A percentile compares a stretch with the other conserved stretches of the same genome.
phyloP scores from a whole-genome alignment of 768 basidiomycete genomes.

The Suillus discolor region DNA sequence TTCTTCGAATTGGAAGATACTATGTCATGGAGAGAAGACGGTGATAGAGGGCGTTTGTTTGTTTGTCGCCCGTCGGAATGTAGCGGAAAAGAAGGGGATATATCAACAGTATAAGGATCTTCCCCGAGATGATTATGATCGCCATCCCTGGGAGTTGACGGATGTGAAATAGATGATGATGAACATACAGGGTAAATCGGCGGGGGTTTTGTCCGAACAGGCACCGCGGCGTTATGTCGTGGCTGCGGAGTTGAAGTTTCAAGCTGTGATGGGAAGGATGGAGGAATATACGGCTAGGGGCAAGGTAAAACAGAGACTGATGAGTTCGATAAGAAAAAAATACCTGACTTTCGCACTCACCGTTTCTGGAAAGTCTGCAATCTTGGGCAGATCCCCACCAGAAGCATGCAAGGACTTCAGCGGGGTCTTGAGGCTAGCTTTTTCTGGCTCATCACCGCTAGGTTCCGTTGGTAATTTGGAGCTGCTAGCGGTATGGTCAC shows the following conservation, averaged over 20 bases:
- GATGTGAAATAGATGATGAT: constrained; percentile 28
- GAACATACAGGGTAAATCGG: constrained; percentile 36
- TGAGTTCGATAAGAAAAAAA: constrained; percentile 18
- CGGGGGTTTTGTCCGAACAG: constrained; percentile 43
- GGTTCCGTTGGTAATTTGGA: constrained; percentile 16
- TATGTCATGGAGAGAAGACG: constrained; percentile 30
- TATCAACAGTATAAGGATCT: constrained; percentile 15
- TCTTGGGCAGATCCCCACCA: constrained; percentile 23
- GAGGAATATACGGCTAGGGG: constrained; percentile 49
- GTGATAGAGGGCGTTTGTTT: constrained; percentile 32
- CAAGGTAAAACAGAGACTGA: constrained; percentile 5
- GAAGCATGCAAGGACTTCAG: constrained; percentile 9
- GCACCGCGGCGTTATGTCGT: constrained; percentile 15
- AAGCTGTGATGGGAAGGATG: constrained; percentile 56
- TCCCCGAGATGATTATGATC: constrained; percentile 12
- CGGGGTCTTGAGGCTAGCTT: constrained; percentile 4
- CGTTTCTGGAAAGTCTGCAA: constrained; percentile 39
- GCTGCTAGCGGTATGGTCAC: constrained; percentile 15
- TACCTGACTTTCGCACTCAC: constrained; percentile 28
- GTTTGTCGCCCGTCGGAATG: constrained; percentile 18
- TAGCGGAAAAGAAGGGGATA: constrained; percentile 19
- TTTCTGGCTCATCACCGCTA: constrained; percentile 9
- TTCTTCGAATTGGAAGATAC: constrained; percentile 21
- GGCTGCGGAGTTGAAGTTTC: constrained; percentile 54
- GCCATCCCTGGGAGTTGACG: constrained; percentile 23